Conservation (phyloP, 2,329 filamentous ascomycete genomes). For the Penicillium sp. region DNA sequence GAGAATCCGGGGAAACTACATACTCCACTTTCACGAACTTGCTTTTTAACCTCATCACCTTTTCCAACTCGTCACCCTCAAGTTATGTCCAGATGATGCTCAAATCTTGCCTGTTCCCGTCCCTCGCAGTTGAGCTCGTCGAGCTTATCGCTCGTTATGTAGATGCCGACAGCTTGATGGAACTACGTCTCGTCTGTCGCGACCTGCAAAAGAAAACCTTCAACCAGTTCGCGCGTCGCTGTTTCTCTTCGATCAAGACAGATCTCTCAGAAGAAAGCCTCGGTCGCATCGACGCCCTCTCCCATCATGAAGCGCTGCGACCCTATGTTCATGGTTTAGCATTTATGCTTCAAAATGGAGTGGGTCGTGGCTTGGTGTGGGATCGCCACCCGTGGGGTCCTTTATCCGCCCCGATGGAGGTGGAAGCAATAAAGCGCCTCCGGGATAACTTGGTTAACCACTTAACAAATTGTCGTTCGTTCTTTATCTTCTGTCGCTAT, state of each 20-base stretch:
- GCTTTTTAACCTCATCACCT: neutral
- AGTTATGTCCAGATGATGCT: neutral
- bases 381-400: constrained; percentile 25
- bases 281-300: constrained; percentile 14
- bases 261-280: constrained; percentile 24
- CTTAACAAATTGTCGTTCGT: constrained; percentile 23
- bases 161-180: constrained; percentile 11
- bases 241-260: constrained; percentile 21
- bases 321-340: constrained; percentile 21
- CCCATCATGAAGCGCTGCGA: constrained; percentile 13
- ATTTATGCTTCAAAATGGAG: constrained; percentile 21
- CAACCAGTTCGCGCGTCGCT: constrained; percentile 22
- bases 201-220: constrained; percentile 24
- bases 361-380: constrained; percentile 23
- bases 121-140: constrained; percentile 20
- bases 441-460: constrained; percentile 19
- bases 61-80: too few species aligned
- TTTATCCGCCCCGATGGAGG: constrained; percentile 19
- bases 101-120: neutral
- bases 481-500: constrained; percentile 27
- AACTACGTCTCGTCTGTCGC: constrained; percentile 20
- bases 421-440: constrained; percentile 16
- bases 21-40: neutral
- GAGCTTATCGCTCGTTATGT: constrained; percentile 17
- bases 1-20: neutral